These are phyloP conservation scores for Naematelia aurantialba DNA, from an alignment of 768 basidiomycete species.

Conservation along the genomic window DNA sequence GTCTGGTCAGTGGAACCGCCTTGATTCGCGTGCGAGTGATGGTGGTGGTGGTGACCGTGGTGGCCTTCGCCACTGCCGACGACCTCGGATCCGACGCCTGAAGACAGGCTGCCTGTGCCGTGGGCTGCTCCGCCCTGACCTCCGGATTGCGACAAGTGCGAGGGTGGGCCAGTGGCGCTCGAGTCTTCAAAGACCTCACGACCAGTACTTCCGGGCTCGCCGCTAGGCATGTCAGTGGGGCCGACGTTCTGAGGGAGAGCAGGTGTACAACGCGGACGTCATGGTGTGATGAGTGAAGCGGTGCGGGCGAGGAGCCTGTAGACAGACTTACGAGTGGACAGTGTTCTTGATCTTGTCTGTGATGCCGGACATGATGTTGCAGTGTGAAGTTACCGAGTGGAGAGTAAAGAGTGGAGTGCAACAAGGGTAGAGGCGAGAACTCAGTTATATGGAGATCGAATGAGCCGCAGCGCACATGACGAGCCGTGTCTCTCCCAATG, in stretches of 20 bases:
- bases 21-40: background rate
- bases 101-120: constrained; percentile 2
- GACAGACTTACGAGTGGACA: background rate
- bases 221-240: constrained; percentile 14
- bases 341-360: background rate
- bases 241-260: too few relatives aligned
- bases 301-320: too few relatives aligned
- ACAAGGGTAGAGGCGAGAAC: too few relatives aligned
- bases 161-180: constrained; percentile 13
- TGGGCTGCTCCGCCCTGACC: constrained; percentile 2
- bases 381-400: too few relatives aligned
- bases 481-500: too few relatives aligned
- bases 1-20: background rate
- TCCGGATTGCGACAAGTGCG: background rate
- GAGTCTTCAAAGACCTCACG: constrained; percentile 38
- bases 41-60: constrained; percentile 1
- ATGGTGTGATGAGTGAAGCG: too few relatives aligned
- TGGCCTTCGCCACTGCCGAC: background rate
- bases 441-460: too few relatives aligned
- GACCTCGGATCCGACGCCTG: background rate
- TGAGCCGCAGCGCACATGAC: background rate
- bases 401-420: too few relatives aligned
- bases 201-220: constrained; percentile 39
- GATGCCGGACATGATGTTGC: background rate
- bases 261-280: too few relatives aligned